These are phyloP conservation scores for Tuber microsphaerosporum DNA, from an alignment of 495 filamentous ascomycete species.

Conservation along the genomic window DNA sequence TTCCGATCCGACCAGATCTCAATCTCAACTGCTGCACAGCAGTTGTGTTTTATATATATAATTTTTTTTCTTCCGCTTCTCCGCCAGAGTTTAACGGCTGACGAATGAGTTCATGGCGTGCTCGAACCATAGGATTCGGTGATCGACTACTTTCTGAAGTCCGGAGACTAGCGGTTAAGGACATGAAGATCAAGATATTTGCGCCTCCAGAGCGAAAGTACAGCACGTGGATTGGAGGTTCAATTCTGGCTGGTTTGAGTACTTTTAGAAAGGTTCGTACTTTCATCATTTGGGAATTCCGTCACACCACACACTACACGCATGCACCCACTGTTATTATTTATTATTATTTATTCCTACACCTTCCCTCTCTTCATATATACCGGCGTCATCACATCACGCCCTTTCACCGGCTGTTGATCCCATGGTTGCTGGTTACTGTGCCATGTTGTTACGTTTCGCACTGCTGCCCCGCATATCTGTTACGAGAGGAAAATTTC, in stretches of 20 bases:
- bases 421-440: not conserved
- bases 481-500: not conserved
- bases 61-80: not conserved
- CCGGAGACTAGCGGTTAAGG: constrained; percentile 85
- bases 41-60: constrained; percentile 2
- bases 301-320: not conserved
- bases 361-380: not conserved
- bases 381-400: not conserved
- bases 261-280: constrained; percentile 87
- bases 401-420: not conserved
- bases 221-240: constrained; percentile 97
- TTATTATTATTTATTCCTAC: not conserved
- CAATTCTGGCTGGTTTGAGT: constrained; percentile 92
- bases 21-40: not conserved
- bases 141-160: constrained; percentile 87
- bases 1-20: not conserved
- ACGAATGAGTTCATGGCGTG: not conserved
- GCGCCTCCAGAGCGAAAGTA: constrained; percentile 96
- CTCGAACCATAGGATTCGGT: constrained; percentile 62
- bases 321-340: not conserved
- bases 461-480: not conserved
- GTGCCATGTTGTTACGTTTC: not conserved
- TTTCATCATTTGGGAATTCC: not conserved
- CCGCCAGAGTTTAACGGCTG: not conserved
- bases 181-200: constrained; percentile 99